These are phyloP conservation scores for Bolboschoenoplectus hybrid DNA, from an alignment of 202 grass and related monocot genomes.

Conservation along the genomic window DNA sequence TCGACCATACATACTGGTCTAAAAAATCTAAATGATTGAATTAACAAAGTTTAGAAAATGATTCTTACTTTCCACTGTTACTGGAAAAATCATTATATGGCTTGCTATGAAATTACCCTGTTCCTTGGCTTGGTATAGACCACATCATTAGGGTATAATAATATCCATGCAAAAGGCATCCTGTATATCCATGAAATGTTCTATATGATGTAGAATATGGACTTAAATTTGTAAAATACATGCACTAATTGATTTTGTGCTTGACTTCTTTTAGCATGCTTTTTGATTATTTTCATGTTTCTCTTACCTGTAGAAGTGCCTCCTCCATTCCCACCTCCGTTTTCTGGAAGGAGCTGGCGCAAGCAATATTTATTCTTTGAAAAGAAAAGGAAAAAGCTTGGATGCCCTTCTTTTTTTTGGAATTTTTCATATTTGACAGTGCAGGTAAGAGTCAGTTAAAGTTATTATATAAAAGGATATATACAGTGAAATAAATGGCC, in stretches of 20 bases:
- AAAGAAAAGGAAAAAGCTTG: slow-evolving; percentile 76
- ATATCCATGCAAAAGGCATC: slow-evolving; percentile 23
- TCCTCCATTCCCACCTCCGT: slow-evolving; percentile 64
- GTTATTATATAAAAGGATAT: not conserved
- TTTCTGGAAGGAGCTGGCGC: slow-evolving; percentile 56
- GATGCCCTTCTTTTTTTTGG: slow-evolving; percentile 86
- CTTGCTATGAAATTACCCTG: not conserved
- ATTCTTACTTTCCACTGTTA: not conserved
- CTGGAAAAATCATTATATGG: not conserved
- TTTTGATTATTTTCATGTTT: slow-evolving; percentile 45
- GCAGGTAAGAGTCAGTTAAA: slow-evolving; percentile 60
- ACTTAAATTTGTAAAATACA: not conserved
- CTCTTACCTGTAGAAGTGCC: slow-evolving; percentile 77
- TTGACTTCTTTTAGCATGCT: slow-evolving; percentile 40
- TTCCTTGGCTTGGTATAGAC: slow-evolving; percentile 11
- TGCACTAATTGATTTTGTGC: slow-evolving; percentile 21
- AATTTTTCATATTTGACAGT: slow-evolving; percentile 69
- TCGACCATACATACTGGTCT: slow-evolving; percentile 21
- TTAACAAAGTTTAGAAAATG: not conserved
- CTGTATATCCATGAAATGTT: slow-evolving; percentile 32
- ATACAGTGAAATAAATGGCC: slow-evolving; percentile 5
- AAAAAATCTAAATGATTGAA: slow-evolving; percentile 4
- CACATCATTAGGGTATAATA: slow-evolving; percentile 28
- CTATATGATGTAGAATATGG: slow-evolving; percentile 9
- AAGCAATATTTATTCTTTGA: slow-evolving; percentile 65